phyloP scores from a whole-genome alignment of 23 red algal species.

The Gracilariopsis chorda region DNA sequence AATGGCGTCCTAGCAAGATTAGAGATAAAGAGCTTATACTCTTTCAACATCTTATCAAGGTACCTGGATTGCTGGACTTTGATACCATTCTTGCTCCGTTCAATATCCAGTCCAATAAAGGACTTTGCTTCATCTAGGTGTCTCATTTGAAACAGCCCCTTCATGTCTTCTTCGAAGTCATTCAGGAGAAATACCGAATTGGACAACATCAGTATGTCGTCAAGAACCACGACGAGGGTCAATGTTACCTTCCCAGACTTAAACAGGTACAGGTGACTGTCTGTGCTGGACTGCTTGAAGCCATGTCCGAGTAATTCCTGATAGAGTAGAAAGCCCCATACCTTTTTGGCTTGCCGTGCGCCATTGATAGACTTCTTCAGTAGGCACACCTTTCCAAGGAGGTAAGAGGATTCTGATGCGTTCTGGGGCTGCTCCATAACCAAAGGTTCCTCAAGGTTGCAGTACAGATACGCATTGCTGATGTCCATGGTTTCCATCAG shows the following conservation, averaged over 20 bases:
- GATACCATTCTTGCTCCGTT: not conserved
- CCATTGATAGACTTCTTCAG: not conserved
- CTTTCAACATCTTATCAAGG: not conserved
- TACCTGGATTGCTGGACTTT: not conserved
- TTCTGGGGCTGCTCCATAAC: not conserved
- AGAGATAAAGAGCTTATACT: not conserved
- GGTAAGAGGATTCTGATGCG: not conserved
- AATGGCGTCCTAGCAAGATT: not conserved
- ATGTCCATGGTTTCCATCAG: not conserved
- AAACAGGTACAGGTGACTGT: not conserved
- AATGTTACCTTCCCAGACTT: not conserved
- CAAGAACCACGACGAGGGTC: slow-evolving; percentile 3
- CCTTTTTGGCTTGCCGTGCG: not conserved
- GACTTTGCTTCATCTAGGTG: not conserved
- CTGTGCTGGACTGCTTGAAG: not conserved
- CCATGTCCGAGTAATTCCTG: not conserved
- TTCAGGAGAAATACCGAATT: not conserved
- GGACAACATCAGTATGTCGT: not conserved
- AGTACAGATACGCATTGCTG: slow-evolving; percentile 3
- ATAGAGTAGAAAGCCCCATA: not conserved
- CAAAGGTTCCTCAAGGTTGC: not conserved
- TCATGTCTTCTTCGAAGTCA: not conserved
- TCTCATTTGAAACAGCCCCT: not conserved
- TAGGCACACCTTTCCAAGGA: not conserved
- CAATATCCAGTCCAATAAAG: not conserved